Base-by-base conservation (phyloP, 768 basidiomycete species). In the Rhodotorula toruloides region DNA sequence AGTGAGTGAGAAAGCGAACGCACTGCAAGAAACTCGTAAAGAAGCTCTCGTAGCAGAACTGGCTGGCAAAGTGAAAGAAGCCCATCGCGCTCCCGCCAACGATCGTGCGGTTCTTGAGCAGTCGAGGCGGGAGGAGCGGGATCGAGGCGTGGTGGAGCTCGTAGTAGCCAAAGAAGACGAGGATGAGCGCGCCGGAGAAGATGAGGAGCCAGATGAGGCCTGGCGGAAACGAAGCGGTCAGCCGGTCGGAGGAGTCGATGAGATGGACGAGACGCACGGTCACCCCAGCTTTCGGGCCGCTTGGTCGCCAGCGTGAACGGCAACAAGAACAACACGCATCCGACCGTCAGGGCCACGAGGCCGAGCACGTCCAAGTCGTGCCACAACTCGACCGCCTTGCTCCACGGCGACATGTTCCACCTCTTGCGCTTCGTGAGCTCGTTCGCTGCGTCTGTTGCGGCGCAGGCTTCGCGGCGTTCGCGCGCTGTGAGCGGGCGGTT, bases 11-110 rank as follows among this genome's bases (percentile, higher is more conserved):
- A 6, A 31, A 10, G 39, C 17, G 36, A 31, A 40, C 68, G 63
- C 34, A 69, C 70, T 75, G 74, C 8, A 75, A 37, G 60, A 72
- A 75, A 34, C 65, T 68, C 31, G 74, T 74, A 36, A 75, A 75
- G 67, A 74, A 75, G 40, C 68, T 71, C 54, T 74, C 73, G 65
- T 74, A 75, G 61, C 56, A 65, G 70, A 64, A 72, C 56, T 72
- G 73, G 32, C 59, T 61, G 58, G 52, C 37, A 58, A 75, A 75
- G 57, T 74, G 73, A 54, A 70, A 73, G 58, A 73, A 67, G 0
- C 74, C 74, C 31, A 75, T 62, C 5, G 43, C 22, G 16, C 62
- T 67, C 2, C 71, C 73, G 40, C 52, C 49, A 32, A 74, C 50
- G 50, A 74, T 66, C 1, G 73, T 75, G 21, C 60, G 56, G 44